A percentile compares a stretch with the other conserved stretches of the same genome.
These are phyloP conservation scores for Cystofilobasidium macerans DNA, from an alignment of 768 basidiomycete species.

Conservation along the genomic window DNA sequence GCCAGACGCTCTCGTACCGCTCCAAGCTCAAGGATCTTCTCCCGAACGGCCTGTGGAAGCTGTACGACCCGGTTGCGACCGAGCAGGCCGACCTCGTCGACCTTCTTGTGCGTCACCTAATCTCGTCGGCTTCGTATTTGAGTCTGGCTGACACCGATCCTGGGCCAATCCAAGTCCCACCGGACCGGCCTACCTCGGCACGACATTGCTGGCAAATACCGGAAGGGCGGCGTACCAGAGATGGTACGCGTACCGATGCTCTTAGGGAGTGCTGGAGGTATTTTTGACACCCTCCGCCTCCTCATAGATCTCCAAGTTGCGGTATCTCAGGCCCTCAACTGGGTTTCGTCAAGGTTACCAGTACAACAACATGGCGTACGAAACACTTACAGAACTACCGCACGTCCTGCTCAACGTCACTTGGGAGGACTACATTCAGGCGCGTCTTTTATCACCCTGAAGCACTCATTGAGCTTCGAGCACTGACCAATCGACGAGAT, in stretches of 20 bases:
- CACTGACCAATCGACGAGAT: no score
- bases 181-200: slow-evolving; percentile 13
- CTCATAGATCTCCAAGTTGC: slow-evolving; percentile 1
- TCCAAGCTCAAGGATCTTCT: slow-evolving; percentile 9
- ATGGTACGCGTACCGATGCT: not conserved
- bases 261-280: not conserved
- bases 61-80: not conserved
- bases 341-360: slow-evolving; percentile 2
- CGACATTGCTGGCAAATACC: not conserved
- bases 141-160: not conserved
- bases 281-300: not conserved
- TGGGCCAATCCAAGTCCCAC: not conserved
- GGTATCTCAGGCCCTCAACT: not conserved
- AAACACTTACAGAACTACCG: slow-evolving; percentile 1
- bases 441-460: not conserved
- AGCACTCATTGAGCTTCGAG: no score
- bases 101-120: not conserved
- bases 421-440: slow-evolving; percentile 8
- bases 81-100: not conserved
- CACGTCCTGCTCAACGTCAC: not conserved
- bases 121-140: not conserved
- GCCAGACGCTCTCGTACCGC: not conserved
- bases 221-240: slow-evolving; percentile 11
- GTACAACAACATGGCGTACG: slow-evolving; percentile 18
- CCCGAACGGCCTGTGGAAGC: slow-evolving; percentile 8